Evolutionary conservation across 345 rosid genomes (phyloP), one percentile per base, ranked within the genome.

Genomic region (Abelmoschus esculentus): DNA sequence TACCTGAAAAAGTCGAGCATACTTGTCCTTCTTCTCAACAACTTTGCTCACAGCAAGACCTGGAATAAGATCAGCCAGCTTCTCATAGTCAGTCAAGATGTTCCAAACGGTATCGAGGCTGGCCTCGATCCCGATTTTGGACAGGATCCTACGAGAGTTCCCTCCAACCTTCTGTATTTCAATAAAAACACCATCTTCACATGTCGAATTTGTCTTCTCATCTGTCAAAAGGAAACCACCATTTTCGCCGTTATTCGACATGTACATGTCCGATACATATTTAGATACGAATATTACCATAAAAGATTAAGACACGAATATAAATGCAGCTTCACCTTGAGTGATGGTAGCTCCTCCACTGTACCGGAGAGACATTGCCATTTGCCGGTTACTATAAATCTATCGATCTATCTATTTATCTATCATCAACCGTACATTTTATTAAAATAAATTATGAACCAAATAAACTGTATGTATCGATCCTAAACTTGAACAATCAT

Each of bases 1-100:
- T 69, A 88, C 98, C 96, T 95, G 97, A 61, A 67, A 88, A 5
- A 95, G 78, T 47, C 97, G 85, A 74, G 84, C 91, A 70, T 82
- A 87, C 26, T 88, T 91, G 38, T 82, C 88, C 55, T 83, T 87
- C 79, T 85, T 89, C 74, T 93, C 93, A 14, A 93, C 79, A 79
- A 93, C 78, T 78, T 87, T 73, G 79, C 96, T 88, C 62, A 89
- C 90, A 10, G 89, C 96, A 28, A 93, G 96, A 1, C 89, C 86
- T 0, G 98, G 97, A 26, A 89, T 82, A 81, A 86, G 77, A 73
- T 91, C 97, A 2, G 87, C 86, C 78, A 93, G 28, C 63, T 81
- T 84, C 80, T 93, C 98, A 61, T 91, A 93, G 72, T 86, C 90
- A 17, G 96, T 93, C 78, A 93, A 72, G 0, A 93, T 80, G 31